Evolutionary conservation across 2,329 filamentous ascomycete genomes (phyloP).

Genomic region (Apiospora kogelbergensis): DNA sequence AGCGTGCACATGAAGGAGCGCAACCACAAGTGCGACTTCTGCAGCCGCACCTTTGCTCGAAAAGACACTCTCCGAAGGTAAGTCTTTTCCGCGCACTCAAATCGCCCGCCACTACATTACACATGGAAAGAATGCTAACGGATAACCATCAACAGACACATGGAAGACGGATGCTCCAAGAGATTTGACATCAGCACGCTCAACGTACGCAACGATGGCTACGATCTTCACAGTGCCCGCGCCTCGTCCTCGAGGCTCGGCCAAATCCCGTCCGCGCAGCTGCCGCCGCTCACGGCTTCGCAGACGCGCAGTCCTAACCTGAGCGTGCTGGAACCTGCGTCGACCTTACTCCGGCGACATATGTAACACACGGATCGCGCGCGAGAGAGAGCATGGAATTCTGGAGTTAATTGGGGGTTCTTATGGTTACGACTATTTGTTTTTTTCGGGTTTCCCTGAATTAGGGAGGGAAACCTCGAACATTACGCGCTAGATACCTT

Average conservation of each 20-base stretch:
- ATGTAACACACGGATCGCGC: not conserved
- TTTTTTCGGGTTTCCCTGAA: not conserved
- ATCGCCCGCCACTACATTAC: not conserved
- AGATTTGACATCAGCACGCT: slow-evolving; percentile 59
- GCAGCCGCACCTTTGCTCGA: slow-evolving; percentile 70
- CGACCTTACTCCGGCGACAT: slow-evolving; percentile 9
- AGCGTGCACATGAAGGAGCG: slow-evolving; percentile 74
- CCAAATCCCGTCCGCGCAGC: slow-evolving; percentile 8
- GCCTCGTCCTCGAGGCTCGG: not conserved
- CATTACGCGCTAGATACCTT: not conserved
- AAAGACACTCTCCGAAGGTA: slow-evolving; percentile 83
- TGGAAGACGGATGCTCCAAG: slow-evolving; percentile 74
- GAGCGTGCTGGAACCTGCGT: slow-evolving; percentile 12
- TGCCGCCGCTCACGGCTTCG: slow-evolving; percentile 12
- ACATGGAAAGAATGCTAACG: slow-evolving; percentile 12
- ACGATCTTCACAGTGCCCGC: slow-evolving; percentile 9
- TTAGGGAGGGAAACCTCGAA: not conserved
- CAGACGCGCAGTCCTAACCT: slow-evolving; percentile 10
- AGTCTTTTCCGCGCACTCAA: slow-evolving; percentile 21
- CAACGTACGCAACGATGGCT: slow-evolving; percentile 34
- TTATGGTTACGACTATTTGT: not conserved
- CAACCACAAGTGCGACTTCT: slow-evolving; percentile 70
- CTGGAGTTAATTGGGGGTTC: not conserved
- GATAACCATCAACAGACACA: slow-evolving; percentile 54
- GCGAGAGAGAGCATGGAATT: not conserved